Conservation (phyloP, 2,329 filamentous ascomycete genomes). For the Thelonectria olida region DNA sequence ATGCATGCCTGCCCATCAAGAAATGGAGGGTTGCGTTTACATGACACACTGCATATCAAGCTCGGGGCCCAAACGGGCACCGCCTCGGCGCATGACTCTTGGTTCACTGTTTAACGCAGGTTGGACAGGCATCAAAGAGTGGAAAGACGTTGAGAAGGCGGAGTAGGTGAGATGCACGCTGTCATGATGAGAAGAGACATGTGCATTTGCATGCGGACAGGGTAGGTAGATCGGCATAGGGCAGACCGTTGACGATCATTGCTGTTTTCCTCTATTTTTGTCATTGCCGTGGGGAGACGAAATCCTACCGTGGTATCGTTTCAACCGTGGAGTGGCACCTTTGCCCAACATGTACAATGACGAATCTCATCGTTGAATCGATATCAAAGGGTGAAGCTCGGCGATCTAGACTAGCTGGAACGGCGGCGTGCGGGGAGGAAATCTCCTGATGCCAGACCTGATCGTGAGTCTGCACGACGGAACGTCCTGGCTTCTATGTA, state of each 20-base stretch:
- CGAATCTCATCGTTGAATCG: neutral
- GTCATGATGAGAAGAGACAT: neutral
- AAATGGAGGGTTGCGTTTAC: neutral
- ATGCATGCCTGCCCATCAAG: too few relatives aligned
- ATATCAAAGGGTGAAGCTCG: too few relatives aligned
- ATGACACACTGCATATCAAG: neutral
- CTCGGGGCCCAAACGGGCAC: neutral
- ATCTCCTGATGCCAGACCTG: too few relatives aligned
- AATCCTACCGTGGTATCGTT: conserved; percentile 7
- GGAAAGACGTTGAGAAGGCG: neutral
- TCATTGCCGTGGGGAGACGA: neutral
- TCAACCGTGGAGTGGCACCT: neutral
- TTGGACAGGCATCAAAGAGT: neutral
- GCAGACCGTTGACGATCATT: conserved; percentile 10
- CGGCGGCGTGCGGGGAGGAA: neutral
- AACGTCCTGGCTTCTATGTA: neutral
- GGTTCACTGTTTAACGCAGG: neutral
- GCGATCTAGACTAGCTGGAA: neutral
- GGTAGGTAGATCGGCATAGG: conserved; percentile 14
- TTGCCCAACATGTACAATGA: neutral
- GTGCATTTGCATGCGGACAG: conserved; percentile 17
- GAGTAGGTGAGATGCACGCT: neutral
- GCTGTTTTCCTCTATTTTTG: neutral
- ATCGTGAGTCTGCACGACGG: neutral
- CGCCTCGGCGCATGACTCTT: neutral